Evolutionary conservation across 768 basidiomycete genomes (phyloP), one percentile per base, ranked within the genome.

Genomic region (Termitomyces bulborhizus): DNA sequence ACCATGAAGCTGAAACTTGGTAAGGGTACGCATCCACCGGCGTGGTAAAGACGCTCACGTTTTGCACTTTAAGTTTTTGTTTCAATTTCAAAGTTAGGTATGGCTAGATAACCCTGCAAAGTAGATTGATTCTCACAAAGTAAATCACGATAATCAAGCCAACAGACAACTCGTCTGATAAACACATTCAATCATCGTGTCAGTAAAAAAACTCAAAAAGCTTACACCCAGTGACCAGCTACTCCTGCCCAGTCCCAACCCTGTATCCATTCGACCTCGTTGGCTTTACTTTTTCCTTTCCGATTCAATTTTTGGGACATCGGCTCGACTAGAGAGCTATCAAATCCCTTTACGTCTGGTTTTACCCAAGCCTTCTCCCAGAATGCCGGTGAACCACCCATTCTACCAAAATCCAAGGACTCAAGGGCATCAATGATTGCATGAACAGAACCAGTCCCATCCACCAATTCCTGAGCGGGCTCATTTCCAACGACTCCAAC

Each of bases 211-310:
- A 24, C 9, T 29, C 15, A 21, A 13, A 15, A 46, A 32, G 68
- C 78, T 61, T 60, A 81, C 81, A 73, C 72, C 80, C 81, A 84
- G 47, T 73, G 68, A 16, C 82, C 82, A 42, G 71, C 64, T 2
- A 75, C 78, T 7, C 79, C 82, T 1, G 81, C 82, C 82, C 83
- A 84, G 60, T 83, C 81, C 80, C 79, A 82, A 4, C 81, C 81
- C 4, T 63, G 61, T 6, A 65, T 59, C 24, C 57, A 62, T 31
- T 63, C 60, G 9, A 53, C 27, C 2, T 59, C 58, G 5, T 36
- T 45, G 6, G 51, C 58, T 1, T 59, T 60, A 12, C 46, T 61
- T 41, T 63, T 63, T 9, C 60, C 61, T 37, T 67, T 69, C 13
- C 66, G 60, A 26, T 60, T 63, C 45, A 44, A 31, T 51, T 48